These are phyloP conservation scores for Diplodia mutila DNA, from an alignment of 2,329 filamentous ascomycete species.

Conservation along the genomic window DNA sequence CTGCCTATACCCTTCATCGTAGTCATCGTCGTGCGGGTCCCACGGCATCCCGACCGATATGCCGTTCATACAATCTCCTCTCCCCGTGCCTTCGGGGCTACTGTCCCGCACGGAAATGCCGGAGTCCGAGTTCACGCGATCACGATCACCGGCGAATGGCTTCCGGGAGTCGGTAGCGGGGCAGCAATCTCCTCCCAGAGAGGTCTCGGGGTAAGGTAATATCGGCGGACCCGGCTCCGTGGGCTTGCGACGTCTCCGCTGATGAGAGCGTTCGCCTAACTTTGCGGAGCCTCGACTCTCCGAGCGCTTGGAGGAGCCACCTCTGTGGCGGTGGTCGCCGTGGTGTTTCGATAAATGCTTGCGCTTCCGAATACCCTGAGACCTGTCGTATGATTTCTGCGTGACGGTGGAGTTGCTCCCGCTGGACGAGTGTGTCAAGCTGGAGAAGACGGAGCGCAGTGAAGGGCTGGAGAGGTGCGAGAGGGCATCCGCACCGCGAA, in stretches of 20 bases:
- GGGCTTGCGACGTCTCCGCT: conserved; percentile 23
- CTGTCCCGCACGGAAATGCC: conserved; percentile 39
- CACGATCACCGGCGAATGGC: conserved; percentile 14
- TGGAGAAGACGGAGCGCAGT: conserved; percentile 47
- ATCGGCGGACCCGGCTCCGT: conserved; percentile 29
- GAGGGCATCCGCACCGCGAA: conserved; percentile 38
- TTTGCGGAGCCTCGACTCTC: conserved; percentile 23
- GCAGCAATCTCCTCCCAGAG: conserved; percentile 9
- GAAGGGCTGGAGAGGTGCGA: conserved; percentile 45
- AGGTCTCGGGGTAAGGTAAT: background rate
- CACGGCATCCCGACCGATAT: conserved; percentile 3
- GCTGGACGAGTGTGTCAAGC: conserved; percentile 47
- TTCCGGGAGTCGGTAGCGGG: conserved; percentile 15
- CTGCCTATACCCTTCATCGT: conserved; percentile 30
- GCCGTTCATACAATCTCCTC: conserved; percentile 14
- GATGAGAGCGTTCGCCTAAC: conserved; percentile 17
- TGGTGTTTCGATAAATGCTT: conserved; percentile 28
- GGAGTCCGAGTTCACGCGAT: conserved; percentile 30
- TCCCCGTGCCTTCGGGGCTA: conserved; percentile 36
- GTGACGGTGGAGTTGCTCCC: conserved; percentile 53
- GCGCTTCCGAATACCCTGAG: conserved; percentile 31
- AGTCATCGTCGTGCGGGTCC: conserved; percentile 7
- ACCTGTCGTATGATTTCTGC: conserved; percentile 44
- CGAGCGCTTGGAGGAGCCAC: conserved; percentile 20
- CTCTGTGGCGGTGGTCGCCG: conserved; percentile 30